Conservation (phyloP, 2,329 filamentous ascomycete genomes). For the Penicillium oxalicum region DNA sequence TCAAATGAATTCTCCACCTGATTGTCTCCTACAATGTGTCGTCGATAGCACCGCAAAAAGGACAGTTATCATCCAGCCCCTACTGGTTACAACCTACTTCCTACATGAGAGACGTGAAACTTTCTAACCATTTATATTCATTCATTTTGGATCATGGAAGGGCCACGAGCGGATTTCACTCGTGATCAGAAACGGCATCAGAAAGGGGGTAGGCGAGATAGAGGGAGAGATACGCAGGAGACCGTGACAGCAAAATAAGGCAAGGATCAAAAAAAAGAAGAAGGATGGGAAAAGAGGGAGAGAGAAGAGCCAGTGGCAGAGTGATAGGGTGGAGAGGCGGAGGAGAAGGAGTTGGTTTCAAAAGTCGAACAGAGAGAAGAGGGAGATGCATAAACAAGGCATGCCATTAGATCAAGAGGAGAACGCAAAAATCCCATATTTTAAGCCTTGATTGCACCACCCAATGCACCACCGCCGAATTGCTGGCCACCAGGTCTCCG, state of each 20-base stretch:
- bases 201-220: slow-evolving; percentile 4
- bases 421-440: slow-evolving; percentile 13
- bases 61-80: no score
- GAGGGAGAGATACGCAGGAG: slow-evolving; percentile 4
- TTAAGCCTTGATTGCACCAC: slow-evolving; percentile 48
- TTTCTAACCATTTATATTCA: slow-evolving; percentile 23
- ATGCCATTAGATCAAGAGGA: slow-evolving; percentile 30
- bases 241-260: slow-evolving; percentile 15
- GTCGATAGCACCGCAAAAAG: no score
- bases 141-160: slow-evolving; percentile 20
- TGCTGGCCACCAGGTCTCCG: slow-evolving; percentile 46
- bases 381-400: slow-evolving; percentile 21
- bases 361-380: neutral
- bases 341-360: slow-evolving; percentile 12
- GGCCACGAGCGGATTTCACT: slow-evolving; percentile 12
- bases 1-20: no score
- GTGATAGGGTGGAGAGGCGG: no score
- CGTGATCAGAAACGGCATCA: slow-evolving; percentile 17
- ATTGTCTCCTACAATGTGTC: no score
- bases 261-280: slow-evolving; percentile 14
- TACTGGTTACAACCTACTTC: no score
- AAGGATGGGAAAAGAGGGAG: slow-evolving; percentile 5
- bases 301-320: no score
- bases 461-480: slow-evolving; percentile 47
- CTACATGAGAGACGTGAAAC: neutral